Evolutionary conservation across 1,139 yeast genomes (phyloP).

Genomic region (Debaryomyces subglobosus): DNA sequence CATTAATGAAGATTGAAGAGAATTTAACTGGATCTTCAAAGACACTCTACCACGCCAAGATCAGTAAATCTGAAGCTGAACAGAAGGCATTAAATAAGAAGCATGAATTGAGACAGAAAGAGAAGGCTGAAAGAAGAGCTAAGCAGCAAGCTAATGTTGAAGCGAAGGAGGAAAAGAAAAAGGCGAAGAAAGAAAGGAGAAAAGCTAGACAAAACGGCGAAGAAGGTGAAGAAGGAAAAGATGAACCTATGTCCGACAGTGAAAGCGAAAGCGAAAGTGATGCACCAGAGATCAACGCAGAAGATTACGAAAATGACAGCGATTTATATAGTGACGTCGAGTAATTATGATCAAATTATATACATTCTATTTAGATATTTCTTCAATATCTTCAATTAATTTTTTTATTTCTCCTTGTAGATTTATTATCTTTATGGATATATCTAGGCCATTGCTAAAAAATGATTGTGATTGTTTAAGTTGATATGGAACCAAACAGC

Average conservation of each 20-base stretch:
- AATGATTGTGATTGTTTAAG: constrained; percentile 41
- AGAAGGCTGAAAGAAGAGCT: constrained; percentile 73
- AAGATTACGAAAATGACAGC: constrained; percentile 52
- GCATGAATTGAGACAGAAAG: constrained; percentile 62
- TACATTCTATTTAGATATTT: constrained; percentile 8
- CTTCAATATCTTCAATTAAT: constrained; percentile 21
- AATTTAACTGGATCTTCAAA: constrained; percentile 78
- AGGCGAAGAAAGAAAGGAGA: constrained; percentile 73
- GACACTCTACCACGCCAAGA: constrained; percentile 76
- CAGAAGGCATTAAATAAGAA: constrained; percentile 62
- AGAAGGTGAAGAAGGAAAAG: constrained; percentile 24
- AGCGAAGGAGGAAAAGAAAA: constrained; percentile 73
- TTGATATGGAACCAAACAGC: constrained; percentile 49
- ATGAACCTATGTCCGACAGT: constrained; percentile 14
- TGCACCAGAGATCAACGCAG: constrained; percentile 42
- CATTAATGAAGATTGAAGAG: constrained; percentile 86
- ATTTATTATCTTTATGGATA: constrained; percentile 31
- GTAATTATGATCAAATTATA: constrained; percentile 12
- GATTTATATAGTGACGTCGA: constrained; percentile 51
- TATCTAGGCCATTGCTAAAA: constrained; percentile 35
- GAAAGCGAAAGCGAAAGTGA: constrained; percentile 26
- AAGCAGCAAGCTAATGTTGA: constrained; percentile 80
- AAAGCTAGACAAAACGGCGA: constrained; percentile 56
- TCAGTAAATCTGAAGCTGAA: constrained; percentile 66
- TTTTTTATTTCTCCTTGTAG: constrained; percentile 25